Conservation (phyloP, 495 filamentous ascomycete species). For the Aspergillus nidulans region DNA sequence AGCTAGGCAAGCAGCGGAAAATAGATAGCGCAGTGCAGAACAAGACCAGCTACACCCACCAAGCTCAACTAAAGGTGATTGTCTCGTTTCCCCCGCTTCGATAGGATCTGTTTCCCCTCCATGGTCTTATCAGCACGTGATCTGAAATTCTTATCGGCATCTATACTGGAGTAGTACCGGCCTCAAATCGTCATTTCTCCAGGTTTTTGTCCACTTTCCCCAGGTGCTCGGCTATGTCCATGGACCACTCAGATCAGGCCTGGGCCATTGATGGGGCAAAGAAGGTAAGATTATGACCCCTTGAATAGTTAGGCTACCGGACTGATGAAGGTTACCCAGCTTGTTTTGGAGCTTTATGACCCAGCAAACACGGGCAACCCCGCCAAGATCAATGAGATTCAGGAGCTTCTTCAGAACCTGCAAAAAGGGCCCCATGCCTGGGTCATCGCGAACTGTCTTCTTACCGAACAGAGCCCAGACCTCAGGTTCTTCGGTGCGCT, state of each 20-base stretch:
- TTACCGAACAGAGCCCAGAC: constrained; percentile 59
- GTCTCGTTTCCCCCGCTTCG: background rate
- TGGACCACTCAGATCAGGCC: constrained; percentile 19
- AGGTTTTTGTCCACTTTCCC: constrained; percentile 4
- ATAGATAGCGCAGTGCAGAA: too few species aligned
- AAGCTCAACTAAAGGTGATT: background rate
- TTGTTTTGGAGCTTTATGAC: constrained; percentile 59
- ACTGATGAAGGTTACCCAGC: constrained; percentile 16
- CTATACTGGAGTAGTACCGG: constrained; percentile 13
- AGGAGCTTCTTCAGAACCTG: constrained; percentile 69
- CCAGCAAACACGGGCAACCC: constrained; percentile 52
- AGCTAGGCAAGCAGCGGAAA: too few species aligned
- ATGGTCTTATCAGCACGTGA: constrained; percentile 27
- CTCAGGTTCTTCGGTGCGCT: constrained; percentile 91
- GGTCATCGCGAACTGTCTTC: constrained; percentile 72
- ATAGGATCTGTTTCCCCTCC: background rate
- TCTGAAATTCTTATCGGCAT: constrained; percentile 5
- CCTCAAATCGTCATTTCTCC: constrained; percentile 5
- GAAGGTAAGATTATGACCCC: constrained; percentile 14
- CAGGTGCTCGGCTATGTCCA: constrained; percentile 22
- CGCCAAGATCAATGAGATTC: constrained; percentile 58
- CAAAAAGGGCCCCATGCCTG: constrained; percentile 79
- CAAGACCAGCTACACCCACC: background rate
- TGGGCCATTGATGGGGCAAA: constrained; percentile 25
- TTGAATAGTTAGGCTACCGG: background rate